Base-by-base conservation (phyloP, 169 alveolate genomes). In the Babesia caballi region DNA sequence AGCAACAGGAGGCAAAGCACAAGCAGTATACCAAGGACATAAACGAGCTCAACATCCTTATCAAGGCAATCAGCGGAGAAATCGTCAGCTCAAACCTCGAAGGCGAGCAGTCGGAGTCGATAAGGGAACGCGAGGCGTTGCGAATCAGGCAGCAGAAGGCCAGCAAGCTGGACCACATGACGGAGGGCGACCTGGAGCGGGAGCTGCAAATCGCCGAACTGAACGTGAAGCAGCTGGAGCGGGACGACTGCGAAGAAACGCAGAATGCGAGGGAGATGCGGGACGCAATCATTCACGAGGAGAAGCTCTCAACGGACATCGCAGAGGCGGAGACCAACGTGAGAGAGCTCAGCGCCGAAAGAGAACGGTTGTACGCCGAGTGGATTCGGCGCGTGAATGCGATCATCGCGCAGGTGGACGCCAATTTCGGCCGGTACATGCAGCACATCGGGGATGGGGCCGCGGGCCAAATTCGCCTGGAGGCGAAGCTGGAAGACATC, bases 381-480 rank as follows among this genome's bases (percentile, higher is more conserved):
- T 87, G 92, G 92, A 23, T 59, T 2, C 46, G 47, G 12, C 63
- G 76, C 28, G 82, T 87, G 8, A 78, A 60, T n/a, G 76, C 54
- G 32, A 53, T 81, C 42, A 68, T 87, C 33, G 33, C 70, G 35
- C 74, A 78, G 32, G 67, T 87, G 14, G 89, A 87, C 49, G 53
- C 59, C 17, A 77, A 83, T 41, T 83, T 87, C 38, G 82, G 83
- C 11, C 41, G 74, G 30, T 87, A 78, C 66, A 87, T 87, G 89
- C 30, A 25, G 32, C 61, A 71, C 30, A 83, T 87, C 23, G 86
- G 86, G 17, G 82, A 83, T 19, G 89, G 89, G 8, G 66, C 83
- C 25, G 81, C 50, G n/a, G 92, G 91, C 14, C 85, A 83, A 61
- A 83, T 83, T 5, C 73, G 89, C 7, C 57, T 87, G 4, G 89